Evolutionary conservation across 2,329 filamentous ascomycete species (phyloP), one percentile per base, ranked within the genome.

Genomic region (Penicillium oxalicum): DNA sequence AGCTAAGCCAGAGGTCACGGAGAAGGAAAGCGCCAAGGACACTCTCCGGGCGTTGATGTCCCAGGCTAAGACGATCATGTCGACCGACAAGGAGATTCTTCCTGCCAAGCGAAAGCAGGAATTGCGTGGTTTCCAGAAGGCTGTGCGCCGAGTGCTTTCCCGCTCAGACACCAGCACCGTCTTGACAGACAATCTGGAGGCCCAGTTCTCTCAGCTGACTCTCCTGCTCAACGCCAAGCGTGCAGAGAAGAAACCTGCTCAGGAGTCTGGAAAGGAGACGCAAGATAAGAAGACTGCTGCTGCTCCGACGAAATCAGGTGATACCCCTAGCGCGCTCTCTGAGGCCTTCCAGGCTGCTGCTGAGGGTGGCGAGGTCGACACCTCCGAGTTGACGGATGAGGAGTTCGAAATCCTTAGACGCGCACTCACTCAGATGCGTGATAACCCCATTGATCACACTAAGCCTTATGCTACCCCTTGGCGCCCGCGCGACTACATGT

Each of bases 391-490:
- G 40, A 73, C 75, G 3, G 69, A 73, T 13, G 66, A 74, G 1
- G 71, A 75, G 43, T 68, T 77, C 55, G 65, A 69, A 5, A 70
- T 74, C 45, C 71, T 75, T 43, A 70, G 70, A 39, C 66, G 69
- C 24, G 84, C 88, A 24, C 77, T 93, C 40, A 72, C 75, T 46
- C 74, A 80, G 58, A 79, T 87, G 62, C 74, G 77, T 48, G 81
- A 89, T 65, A 95, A 96, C 71, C 86, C 88, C 0, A 71, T 85
- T 51, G 88, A 96, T 69, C 69, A 72, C 26, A 73, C 70, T 49
- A 95, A 95, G 72, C 88, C 93, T 3, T 98, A 98, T 67, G 80
- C 80, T 4, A 96, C 91, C 1, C 93, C 93, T 9, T 98, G 93
- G 93, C 74, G 79, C 56, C 93, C 93, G 9, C 80, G 90, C 48